phyloP scores from a whole-genome alignment of 805 yeast genomes.

The Pichia sporocuriosa region DNA sequence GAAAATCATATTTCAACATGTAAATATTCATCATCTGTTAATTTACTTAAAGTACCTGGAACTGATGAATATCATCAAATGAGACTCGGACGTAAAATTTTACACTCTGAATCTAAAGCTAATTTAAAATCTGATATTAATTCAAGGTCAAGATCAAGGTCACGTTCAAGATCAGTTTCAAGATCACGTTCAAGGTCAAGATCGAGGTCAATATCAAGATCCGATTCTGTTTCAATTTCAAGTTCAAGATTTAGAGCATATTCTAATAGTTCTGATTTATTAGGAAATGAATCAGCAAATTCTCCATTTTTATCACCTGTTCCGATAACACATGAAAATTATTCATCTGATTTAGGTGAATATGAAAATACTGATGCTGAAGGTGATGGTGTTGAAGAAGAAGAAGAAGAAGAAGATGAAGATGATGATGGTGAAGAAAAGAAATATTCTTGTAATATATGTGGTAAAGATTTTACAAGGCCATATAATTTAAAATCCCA shows the following conservation, averaged over 20 bases:
- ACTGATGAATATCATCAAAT: slow-evolving; percentile 27
- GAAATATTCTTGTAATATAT: slow-evolving; percentile 69
- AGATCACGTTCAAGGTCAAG: slow-evolving; percentile 20
- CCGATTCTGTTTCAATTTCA: slow-evolving; percentile 8
- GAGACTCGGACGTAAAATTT: slow-evolving; percentile 36
- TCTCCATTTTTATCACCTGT: not conserved
- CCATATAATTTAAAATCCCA: slow-evolving; percentile 93
- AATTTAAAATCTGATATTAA: slow-evolving; percentile 25
- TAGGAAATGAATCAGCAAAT: not conserved
- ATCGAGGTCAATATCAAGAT: not conserved
- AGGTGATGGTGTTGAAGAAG: slow-evolving; percentile 46
- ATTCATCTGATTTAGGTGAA: slow-evolving; percentile 20
- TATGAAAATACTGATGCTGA: slow-evolving; percentile 4
- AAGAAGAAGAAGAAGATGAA: slow-evolving; percentile 35
- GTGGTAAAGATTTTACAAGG: slow-evolving; percentile 83
- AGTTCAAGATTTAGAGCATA: not conserved
- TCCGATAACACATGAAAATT: not conserved
- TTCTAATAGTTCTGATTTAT: slow-evolving; percentile 1
- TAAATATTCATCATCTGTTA: no score
- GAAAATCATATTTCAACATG: no score
- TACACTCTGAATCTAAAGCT: slow-evolving; percentile 27
- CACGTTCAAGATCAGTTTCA: slow-evolving; percentile 14
- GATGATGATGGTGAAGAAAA: slow-evolving; percentile 52
- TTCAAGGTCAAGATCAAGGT: slow-evolving; percentile 3
- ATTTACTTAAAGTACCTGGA: slow-evolving; percentile 23